Percentiles rank a stretch among this genome's conserved stretches.
phyloP scores from a whole-genome alignment of 2,329 filamentous ascomycete species.

The Arthrobotrys sinensis region DNA sequence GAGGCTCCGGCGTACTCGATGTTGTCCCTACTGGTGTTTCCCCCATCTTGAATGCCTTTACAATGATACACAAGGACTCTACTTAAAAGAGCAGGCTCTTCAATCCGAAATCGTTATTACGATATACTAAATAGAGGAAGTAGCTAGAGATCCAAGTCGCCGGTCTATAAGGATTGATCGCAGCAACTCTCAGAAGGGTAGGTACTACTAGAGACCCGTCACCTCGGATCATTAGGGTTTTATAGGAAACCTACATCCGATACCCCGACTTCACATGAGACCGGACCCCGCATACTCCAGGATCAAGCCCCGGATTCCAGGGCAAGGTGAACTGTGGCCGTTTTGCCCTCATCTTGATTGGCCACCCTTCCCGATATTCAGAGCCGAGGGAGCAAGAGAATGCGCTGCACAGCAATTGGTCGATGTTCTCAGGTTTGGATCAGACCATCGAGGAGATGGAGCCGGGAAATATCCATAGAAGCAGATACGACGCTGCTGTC shows the following conservation, averaged over 20 bases:
- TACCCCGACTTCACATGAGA: constrained; percentile 17
- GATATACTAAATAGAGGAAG: background rate
- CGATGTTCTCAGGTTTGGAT: constrained; percentile 1
- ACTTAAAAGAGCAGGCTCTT: no score
- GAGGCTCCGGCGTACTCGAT: constrained; percentile 41
- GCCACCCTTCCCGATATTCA: constrained; percentile 31
- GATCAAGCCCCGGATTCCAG: constrained; percentile 21
- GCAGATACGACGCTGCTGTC: no score
- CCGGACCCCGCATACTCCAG: constrained; percentile 33
- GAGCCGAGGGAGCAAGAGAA: constrained; percentile 22
- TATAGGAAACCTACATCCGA: constrained; percentile 28
- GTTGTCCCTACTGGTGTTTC: constrained; percentile 32
- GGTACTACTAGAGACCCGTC: constrained; percentile 10
- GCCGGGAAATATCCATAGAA: constrained; percentile 42
- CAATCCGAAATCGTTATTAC: no score
- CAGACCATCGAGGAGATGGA: constrained; percentile 11
- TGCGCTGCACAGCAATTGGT: background rate
- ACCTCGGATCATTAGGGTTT: constrained; percentile 4
- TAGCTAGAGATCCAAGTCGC: background rate
- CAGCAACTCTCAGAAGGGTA: constrained; percentile 8
- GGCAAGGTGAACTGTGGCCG: background rate
- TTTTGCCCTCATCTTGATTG: constrained; percentile 20
- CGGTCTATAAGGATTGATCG: background rate
- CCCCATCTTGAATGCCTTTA: constrained; percentile 31
- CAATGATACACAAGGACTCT: no score